phyloP scores from a whole-genome alignment of 2,329 filamentous ascomycete species.

The Bisporella sp. region DNA sequence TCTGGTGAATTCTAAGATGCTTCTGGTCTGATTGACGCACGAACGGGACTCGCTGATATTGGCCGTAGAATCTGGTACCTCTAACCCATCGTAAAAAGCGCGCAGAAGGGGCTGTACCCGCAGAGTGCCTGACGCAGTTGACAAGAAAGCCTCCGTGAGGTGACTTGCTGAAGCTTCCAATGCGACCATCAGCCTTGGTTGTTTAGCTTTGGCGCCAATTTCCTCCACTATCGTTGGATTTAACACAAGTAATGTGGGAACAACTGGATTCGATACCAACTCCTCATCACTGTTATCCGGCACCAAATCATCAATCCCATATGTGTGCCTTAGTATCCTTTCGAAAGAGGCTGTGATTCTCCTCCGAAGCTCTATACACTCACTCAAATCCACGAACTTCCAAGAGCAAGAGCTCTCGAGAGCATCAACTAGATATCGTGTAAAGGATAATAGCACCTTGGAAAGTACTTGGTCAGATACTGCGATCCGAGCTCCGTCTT shows the following conservation, averaged over 20 bases:
- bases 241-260: background rate
- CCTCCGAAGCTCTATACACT: conserved; percentile 62
- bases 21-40: conserved; percentile 54
- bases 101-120: conserved; percentile 72
- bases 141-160: conserved; percentile 69
- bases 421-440: conserved; percentile 70
- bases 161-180: conserved; percentile 70
- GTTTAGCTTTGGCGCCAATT: background rate
- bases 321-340: conserved; percentile 64
- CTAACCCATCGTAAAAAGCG: conserved; percentile 57
- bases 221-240: background rate
- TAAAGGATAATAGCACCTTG: conserved; percentile 64
- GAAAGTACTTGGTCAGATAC: conserved; percentile 73
- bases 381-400: conserved; percentile 66
- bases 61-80: conserved; percentile 54
- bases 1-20: conserved; percentile 59
- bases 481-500: conserved; percentile 55
- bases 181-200: conserved; percentile 12
- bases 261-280: background rate
- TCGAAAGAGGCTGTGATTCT: conserved; percentile 64
- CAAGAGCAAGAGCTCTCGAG: conserved; percentile 82
- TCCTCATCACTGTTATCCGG: conserved; percentile 30
- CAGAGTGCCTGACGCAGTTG: conserved; percentile 60
- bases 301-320: conserved; percentile 61
- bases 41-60: conserved; percentile 48